A percentile compares a stretch with the other conserved stretches of the same genome.
Evolutionary conservation across 2,329 filamentous ascomycete genomes (phyloP).

Genomic region (Fusarium hainanense): DNA sequence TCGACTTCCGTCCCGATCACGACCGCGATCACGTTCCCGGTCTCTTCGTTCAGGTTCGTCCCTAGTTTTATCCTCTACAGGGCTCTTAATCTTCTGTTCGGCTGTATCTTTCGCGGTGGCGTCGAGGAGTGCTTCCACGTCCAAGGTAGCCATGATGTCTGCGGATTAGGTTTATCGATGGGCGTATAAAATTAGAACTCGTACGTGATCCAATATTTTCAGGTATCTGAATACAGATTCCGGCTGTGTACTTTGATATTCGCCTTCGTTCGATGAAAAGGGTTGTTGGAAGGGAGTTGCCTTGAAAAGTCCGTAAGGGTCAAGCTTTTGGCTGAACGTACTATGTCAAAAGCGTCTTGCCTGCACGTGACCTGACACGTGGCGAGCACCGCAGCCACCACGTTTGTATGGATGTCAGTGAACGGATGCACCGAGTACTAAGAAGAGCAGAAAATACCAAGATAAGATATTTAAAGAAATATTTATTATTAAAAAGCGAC

Average conservation of each 20-base stretch:
- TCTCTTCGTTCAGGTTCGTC: slow-evolving; percentile 62
- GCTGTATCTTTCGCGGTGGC: slow-evolving; percentile 75
- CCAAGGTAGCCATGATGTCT: slow-evolving; percentile 63
- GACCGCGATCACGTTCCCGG: slow-evolving; percentile 67
- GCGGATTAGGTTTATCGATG: slow-evolving; percentile 26
- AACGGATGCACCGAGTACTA: not conserved
- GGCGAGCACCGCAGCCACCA: slow-evolving; percentile 19
- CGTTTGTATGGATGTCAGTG: slow-evolving; percentile 3
- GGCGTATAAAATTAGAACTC: slow-evolving; percentile 5
- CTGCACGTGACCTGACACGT: slow-evolving; percentile 42
- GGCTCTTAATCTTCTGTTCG: slow-evolving; percentile 59
- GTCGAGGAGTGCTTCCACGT: slow-evolving; percentile 92
- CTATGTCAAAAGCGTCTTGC: not conserved
- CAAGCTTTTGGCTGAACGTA: slow-evolving; percentile 39
- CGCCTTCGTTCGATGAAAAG: slow-evolving; percentile 12
- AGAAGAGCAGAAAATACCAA: not conserved
- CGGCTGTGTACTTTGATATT: slow-evolving; percentile 16
- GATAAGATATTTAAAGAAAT: not conserved
- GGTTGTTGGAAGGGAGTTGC: slow-evolving; percentile 30
- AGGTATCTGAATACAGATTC: slow-evolving; percentile 12
- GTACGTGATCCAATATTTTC: slow-evolving; percentile 7
- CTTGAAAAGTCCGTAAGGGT: slow-evolving; percentile 37
- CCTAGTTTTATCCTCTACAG: slow-evolving; percentile 64
- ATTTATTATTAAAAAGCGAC: slow-evolving; percentile 38
- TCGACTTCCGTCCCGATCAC: slow-evolving; percentile 64